These are phyloP conservation scores for Diaporthe australafricana DNA, from an alignment of 2,329 filamentous ascomycete genomes.

Conservation along the genomic window DNA sequence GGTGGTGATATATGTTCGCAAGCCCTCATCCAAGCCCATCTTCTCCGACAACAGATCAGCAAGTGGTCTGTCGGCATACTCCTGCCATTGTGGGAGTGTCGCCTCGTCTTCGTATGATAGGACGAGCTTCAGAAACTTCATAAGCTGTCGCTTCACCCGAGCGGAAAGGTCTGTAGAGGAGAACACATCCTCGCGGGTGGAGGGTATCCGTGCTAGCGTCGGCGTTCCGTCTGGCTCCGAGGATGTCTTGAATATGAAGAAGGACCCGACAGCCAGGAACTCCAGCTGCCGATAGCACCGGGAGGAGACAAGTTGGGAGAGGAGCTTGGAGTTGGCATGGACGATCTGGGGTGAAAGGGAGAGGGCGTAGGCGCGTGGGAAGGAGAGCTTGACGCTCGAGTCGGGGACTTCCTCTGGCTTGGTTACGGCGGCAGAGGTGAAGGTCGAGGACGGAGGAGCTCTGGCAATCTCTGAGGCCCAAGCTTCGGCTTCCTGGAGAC, in stretches of 20 bases:
- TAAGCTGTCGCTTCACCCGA: constrained; percentile 85
- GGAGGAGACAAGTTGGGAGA: constrained; percentile 87
- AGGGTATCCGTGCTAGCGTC: constrained; percentile 79
- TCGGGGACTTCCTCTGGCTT: constrained; percentile 51
- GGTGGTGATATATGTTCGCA: constrained; percentile 73
- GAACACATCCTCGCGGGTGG: constrained; percentile 92
- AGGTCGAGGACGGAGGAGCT: constrained; percentile 46
- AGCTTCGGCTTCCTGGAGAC: constrained; percentile 80
- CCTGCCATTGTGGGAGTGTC: constrained; percentile 68
- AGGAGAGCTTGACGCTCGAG: constrained; percentile 58
- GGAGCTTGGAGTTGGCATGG: constrained; percentile 82
- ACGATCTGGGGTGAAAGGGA: constrained; percentile 88
- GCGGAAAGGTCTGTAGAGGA: constrained; percentile 79
- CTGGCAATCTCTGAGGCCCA: constrained; percentile 68
- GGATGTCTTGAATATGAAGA: constrained; percentile 77
- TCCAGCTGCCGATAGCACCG: constrained; percentile 90
- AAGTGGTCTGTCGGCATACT: constrained; percentile 66
- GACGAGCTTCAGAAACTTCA: constrained; percentile 95
- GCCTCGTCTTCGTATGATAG: constrained; percentile 71
- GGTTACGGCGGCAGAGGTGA: constrained; percentile 53
- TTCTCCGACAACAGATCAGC: constrained; percentile 68
- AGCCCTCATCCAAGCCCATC: constrained; percentile 75
- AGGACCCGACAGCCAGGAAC: constrained; percentile 92
- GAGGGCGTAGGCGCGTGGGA: constrained; percentile 82
- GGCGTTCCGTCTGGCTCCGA: constrained; percentile 44